These are phyloP conservation scores for Melanogaster broomeanus DNA, from an alignment of 768 basidiomycete genomes.

Conservation along the genomic window DNA sequence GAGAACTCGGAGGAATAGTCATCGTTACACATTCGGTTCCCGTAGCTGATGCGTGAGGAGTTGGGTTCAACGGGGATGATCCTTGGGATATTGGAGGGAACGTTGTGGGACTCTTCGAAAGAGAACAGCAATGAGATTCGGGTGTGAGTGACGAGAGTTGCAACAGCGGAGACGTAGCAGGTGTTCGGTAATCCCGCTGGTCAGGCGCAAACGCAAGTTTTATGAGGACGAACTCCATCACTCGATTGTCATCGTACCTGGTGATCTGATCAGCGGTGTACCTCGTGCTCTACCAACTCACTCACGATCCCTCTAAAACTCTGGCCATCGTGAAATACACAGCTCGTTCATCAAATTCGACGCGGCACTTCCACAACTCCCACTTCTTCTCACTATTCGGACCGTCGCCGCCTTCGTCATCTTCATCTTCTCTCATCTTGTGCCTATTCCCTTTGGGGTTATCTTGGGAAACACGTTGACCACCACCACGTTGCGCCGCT, in stretches of 20 bases:
- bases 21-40: slow-evolving; percentile 5
- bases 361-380: slow-evolving; percentile 79
- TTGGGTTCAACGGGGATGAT: slow-evolving; percentile 29
- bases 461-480: slow-evolving; percentile 12
- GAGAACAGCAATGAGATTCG: slow-evolving; percentile 17
- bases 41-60: slow-evolving; percentile 6
- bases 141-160: slow-evolving; percentile 10
- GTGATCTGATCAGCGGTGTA: slow-evolving; percentile 3
- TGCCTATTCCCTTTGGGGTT: slow-evolving; percentile 3
- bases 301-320: slow-evolving; percentile 52
- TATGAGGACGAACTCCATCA: slow-evolving; percentile 76
- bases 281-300: slow-evolving; percentile 6
- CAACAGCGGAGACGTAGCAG: slow-evolving; percentile 15
- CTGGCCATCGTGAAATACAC: slow-evolving; percentile 80
- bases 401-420: slow-evolving; percentile 5
- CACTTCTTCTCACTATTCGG: slow-evolving; percentile 42
- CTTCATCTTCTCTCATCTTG: slow-evolving; percentile 14
- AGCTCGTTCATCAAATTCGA: slow-evolving; percentile 70
- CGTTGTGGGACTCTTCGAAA: slow-evolving; percentile 26
- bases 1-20: slow-evolving; percentile 18
- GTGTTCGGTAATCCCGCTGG: slow-evolving; percentile 32
- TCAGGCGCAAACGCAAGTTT: slow-evolving; percentile 59
- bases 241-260: slow-evolving; percentile 59
- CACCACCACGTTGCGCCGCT: slow-evolving; percentile 1
- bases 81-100: slow-evolving; percentile 29